Base-by-base conservation (phyloP, 2,329 filamentous ascomycete species). In the Cadophora sp. region DNA sequence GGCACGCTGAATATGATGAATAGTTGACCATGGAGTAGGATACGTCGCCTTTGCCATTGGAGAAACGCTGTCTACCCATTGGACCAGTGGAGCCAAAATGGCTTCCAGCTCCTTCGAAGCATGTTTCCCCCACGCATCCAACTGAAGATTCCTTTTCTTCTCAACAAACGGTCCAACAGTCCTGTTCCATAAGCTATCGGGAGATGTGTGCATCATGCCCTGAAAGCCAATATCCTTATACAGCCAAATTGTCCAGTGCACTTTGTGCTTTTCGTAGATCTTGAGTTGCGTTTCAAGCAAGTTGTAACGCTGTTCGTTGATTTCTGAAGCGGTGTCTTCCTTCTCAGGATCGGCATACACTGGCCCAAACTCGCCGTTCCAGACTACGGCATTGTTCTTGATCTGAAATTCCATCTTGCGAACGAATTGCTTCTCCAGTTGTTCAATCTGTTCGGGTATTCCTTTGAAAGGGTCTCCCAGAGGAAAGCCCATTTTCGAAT, bases 281-380 rank as follows among this genome's bases (percentile, higher is more conserved):
- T 76, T 75, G 39, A 87, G 75, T 72, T 85, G 83, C 14, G 81
- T 79, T 11, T 80, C 79, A 4, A 84, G 78, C 45, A 85, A 76
- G 41, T 80, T 78, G 71, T 83, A 83, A 3, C 83, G 77, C 50
- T 79, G 77, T 62, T 80, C 73, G 62, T 84, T 83, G 59, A 80
- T 79, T 9, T 74, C 73, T 11, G 79, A 76, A 13, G 76, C 76
- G 18, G 81, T 75, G 3, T 68, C 27, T 16, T 80, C 73, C 73
- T 53, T 68, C 16, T 41, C 65, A 27, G 65, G n/a, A 68, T 71
- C 64, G 3, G 66, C 77, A 51, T 81, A 82, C 3, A 83, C 80
- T 9, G 80, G 80, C 0, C 81, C 84, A 64, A 84, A 87, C 70
- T 87, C 84, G 33, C 82, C 80, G 65, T 84, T 84, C 82, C 82